A percentile compares a stretch with the other conserved stretches of the same genome.
phyloP scores from a whole-genome alignment of 2,329 filamentous ascomycete genomes.

The Aspergillus fischeri region DNA sequence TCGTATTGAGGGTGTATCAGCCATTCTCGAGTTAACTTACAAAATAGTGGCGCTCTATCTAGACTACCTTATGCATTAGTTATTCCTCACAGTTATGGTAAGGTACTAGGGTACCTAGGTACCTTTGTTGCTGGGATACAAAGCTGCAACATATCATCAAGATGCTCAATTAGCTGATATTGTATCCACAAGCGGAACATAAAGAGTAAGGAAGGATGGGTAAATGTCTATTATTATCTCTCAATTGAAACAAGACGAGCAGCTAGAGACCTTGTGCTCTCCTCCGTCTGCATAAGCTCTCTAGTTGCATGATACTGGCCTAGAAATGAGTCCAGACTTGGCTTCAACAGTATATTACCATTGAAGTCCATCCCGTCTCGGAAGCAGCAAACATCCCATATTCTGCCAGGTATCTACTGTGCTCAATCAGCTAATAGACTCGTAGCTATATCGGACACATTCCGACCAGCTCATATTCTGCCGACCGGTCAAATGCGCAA shows the following conservation, averaged over 20 bases:
- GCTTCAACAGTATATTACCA: too few relatives aligned
- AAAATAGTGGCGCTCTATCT: not conserved
- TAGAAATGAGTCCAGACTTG: not conserved
- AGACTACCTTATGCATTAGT: not conserved
- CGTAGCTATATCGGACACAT: not conserved
- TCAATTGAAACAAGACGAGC: not conserved
- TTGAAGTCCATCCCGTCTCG: too few relatives aligned
- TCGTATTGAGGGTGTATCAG: not conserved
- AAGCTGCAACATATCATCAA: not conserved
- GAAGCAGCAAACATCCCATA: not conserved
- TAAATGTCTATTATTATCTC: too few relatives aligned
- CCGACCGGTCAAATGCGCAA: too few relatives aligned
- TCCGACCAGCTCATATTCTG: not conserved
- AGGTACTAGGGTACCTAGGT: not conserved
- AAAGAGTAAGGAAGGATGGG: too few relatives aligned
- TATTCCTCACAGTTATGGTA: not conserved
- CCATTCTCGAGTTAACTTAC: not conserved
- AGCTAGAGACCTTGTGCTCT: not conserved
- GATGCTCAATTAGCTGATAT: not conserved
- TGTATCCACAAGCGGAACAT: not conserved
- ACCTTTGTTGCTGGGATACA: not conserved
- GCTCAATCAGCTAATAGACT: not conserved
- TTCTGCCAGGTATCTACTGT: not conserved
- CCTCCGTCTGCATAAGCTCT: not conserved
- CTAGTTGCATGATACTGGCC: not conserved